A percentile compares a stretch with the other conserved stretches of the same genome.
Evolutionary conservation across 129 eudicot species (phyloP).

Genomic region (Deinandra increscens): DNA sequence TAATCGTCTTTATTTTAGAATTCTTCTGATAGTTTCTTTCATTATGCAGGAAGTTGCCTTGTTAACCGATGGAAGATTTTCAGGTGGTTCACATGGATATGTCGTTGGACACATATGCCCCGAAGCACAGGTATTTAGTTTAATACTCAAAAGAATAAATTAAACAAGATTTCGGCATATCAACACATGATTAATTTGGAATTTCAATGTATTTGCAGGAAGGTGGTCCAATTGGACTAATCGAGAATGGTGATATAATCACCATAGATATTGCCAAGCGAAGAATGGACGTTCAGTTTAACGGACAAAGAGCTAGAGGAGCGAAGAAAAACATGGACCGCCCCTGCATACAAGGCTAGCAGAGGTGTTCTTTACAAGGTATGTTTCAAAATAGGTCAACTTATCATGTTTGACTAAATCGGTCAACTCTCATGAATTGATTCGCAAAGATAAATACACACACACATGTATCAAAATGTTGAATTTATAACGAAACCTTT

Average conservation of each 20-base stretch:
- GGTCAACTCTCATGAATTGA: too few species aligned
- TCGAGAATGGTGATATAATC: slow-evolving; percentile 72
- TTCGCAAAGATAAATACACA: too few species aligned
- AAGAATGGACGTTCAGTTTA: slow-evolving; percentile 78
- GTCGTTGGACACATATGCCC: slow-evolving; percentile 97
- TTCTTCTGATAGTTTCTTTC: neutral
- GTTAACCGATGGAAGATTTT: slow-evolving; percentile 83
- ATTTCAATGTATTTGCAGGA: slow-evolving; percentile 45
- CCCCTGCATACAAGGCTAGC: slow-evolving; percentile 72
- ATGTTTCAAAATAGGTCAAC: neutral
- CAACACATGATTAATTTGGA: too few species aligned
- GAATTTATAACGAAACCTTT: too few species aligned
- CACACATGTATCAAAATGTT: too few species aligned
- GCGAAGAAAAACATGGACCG: slow-evolving; percentile 69
- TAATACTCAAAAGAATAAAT: too few species aligned
- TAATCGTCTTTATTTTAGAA: too few species aligned
- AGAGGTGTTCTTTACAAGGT: slow-evolving; percentile 97
- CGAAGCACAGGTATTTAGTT: slow-evolving; percentile 73
- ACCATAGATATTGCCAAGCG: slow-evolving; percentile 68
- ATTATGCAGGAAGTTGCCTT: slow-evolving; percentile 76
- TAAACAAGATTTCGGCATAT: too few species aligned
- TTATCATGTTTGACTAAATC: neutral
- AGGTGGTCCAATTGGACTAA: slow-evolving; percentile 92
- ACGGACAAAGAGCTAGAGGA: slow-evolving; percentile 67
- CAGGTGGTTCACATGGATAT: slow-evolving; percentile 97